Evolutionary conservation across 2,329 filamentous ascomycete species (phyloP), one percentile per base, ranked within the genome.

Genomic region (Colletotrichum falcatum): DNA sequence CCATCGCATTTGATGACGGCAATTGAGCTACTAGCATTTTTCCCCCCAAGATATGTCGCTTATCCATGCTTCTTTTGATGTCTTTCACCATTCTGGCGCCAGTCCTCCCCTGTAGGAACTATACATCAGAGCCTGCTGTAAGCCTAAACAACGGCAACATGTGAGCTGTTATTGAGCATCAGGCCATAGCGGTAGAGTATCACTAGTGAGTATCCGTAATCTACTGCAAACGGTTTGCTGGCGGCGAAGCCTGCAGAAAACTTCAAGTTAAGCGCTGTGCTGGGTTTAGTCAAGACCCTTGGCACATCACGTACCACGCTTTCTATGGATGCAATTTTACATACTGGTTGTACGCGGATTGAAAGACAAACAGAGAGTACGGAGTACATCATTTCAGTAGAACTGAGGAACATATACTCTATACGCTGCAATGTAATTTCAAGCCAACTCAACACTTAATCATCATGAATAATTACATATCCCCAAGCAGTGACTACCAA

Each of bases 1-100:
- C 11, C 54, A 35, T 63, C 20, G 23, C 46, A 20, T 46, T 20
- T 6, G 18, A 49, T 63, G 37, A 67, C 33, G 59, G 63, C n/a
- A 51, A 49, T 56, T 48, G 30, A 67, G 9, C 39, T 63, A n/a
- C 46, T 62, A 26, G 48, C 11, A 42, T 53, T 39, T 53, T 33
- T 7, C 42, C 20, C 39, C 2, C n/a, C n/a, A n/a, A n/a, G n/a
- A 37, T 35, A 35, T 16, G 7, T 35, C 18, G 33, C 44, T 46
- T 48, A 61, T 30, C 26, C 5, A 35, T 42, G 23, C 4, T 46
- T 48, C 6, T 39, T 5, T 20, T 26, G 5, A 35, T 33, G 12
- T 37, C n/a, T n/a, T 37, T 30, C 12, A 5, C 20, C 12, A 35
- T 14, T 6, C n/a, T 54, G 30, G 28, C 30, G 5, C 20, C 23